A percentile compares a stretch with the other conserved stretches of the same genome.
phyloP scores from a whole-genome alignment of 768 basidiomycete species.

The Dioszegia hungarica region DNA sequence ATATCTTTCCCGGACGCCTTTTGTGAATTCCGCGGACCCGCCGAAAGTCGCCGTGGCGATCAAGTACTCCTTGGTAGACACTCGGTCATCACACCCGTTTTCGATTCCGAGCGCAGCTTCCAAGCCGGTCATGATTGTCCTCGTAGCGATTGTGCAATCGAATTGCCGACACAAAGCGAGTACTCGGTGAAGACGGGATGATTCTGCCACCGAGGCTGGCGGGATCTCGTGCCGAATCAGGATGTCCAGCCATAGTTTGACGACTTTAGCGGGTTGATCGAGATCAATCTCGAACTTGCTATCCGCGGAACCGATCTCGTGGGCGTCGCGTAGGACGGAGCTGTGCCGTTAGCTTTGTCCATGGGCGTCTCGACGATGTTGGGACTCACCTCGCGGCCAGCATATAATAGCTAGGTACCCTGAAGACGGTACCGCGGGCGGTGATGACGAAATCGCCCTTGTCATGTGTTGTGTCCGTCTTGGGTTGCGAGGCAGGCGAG shows the following conservation, averaged over 20 bases:
- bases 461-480: not conserved
- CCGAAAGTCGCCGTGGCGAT: no score
- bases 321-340: not conserved
- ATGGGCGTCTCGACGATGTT: not conserved
- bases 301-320: not conserved
- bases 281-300: not conserved
- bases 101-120: no score
- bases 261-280: not conserved
- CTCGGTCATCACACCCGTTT: no score
- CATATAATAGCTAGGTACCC: not conserved
- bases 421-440: not conserved
- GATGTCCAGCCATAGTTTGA: not conserved
- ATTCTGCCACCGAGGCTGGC: not conserved
- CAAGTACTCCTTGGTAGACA: no score
- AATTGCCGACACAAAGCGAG: no score
- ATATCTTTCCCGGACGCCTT: no score
- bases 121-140: no score
- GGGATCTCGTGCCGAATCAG: not conserved
- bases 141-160: no score
- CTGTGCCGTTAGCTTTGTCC: not conserved
- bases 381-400: not conserved
- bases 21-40: no score
- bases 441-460: not conserved
- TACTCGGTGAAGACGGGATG: no score
- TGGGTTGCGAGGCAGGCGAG: no score